Conservation (phyloP, 2,329 filamentous ascomycete genomes). For the Coleophoma crateriformis region DNA sequence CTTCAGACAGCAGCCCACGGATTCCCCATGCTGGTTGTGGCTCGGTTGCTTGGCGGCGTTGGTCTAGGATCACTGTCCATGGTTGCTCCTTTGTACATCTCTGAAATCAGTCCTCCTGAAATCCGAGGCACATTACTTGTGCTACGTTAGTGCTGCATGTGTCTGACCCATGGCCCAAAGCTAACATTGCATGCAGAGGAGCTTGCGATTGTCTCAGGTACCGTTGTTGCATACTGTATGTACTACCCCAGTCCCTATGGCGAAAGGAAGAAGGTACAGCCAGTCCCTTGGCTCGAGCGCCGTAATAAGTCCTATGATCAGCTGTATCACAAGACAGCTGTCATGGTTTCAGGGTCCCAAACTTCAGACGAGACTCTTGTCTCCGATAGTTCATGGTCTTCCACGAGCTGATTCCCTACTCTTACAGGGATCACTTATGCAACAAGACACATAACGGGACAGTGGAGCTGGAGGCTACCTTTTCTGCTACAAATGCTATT, state of each 20-base stretch:
- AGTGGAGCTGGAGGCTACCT: slow-evolving; percentile 27
- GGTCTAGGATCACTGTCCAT: slow-evolving; percentile 39
- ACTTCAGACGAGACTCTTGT: too few species aligned
- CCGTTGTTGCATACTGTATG: slow-evolving; percentile 34
- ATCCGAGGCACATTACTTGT: slow-evolving; percentile 12
- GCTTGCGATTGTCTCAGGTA: slow-evolving; percentile 36
- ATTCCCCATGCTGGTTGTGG: slow-evolving; percentile 45
- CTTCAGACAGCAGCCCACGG: slow-evolving; percentile 44
- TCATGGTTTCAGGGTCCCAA: too few species aligned
- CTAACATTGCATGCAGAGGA: slow-evolving; percentile 30
- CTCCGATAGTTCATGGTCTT: too few species aligned
- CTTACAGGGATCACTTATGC: slow-evolving; percentile 29
- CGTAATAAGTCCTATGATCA: too few species aligned
- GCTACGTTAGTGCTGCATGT: slow-evolving; percentile 12
- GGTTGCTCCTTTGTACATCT: slow-evolving; percentile 41
- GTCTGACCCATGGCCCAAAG: not conserved
- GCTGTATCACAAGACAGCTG: too few species aligned
- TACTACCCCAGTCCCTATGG: too few species aligned
- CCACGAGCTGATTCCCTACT: too few species aligned
- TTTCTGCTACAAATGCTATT: slow-evolving; percentile 21
- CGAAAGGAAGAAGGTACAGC: too few species aligned
- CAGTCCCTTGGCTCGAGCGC: too few species aligned
- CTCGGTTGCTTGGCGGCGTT: slow-evolving; percentile 42
- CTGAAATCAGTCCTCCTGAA: slow-evolving; percentile 40
- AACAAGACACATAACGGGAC: slow-evolving; percentile 29